Percentiles rank a stretch among this genome's conserved stretches.
Conservation (phyloP, 202 grass and related monocot species). For the Saccharum hybrid region DNA sequence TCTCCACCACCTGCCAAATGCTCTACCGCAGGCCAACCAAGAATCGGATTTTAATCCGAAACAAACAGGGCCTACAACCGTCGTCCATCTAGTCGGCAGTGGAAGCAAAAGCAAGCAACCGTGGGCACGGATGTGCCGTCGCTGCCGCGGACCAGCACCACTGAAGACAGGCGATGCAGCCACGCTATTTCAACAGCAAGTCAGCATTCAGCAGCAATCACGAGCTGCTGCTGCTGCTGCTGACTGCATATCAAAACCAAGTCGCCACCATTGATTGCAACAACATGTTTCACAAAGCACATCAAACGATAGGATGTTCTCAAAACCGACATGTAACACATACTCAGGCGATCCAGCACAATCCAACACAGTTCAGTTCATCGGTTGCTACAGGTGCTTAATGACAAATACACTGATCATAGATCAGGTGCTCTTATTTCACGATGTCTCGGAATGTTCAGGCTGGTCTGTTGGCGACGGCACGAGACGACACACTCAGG, state of each 20-base stretch:
- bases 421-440: conserved; percentile 39
- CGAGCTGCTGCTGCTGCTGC: too few relatives aligned
- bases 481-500: not conserved
- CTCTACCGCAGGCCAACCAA: too few relatives aligned
- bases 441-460: not conserved
- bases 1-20: too few relatives aligned
- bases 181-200: not conserved
- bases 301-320: not conserved
- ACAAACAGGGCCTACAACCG: too few relatives aligned
- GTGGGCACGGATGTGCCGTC: too few relatives aligned
- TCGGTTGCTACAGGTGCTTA: not conserved
- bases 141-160: too few relatives aligned
- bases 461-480: not conserved
- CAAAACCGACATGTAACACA: not conserved
- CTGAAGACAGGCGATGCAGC: too few relatives aligned
- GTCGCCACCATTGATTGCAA: not conserved
- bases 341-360: too few relatives aligned
- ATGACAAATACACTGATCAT: conserved; percentile 10
- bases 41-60: too few relatives aligned
- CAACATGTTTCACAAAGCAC: not conserved
- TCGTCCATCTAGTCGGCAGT: too few relatives aligned
- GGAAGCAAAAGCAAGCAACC: too few relatives aligned
- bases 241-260: not conserved
- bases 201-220: not conserved
- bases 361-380: conserved; percentile 1